Evolutionary conservation across 768 basidiomycete species (phyloP).

Genomic region (Podaxis sp.): DNA sequence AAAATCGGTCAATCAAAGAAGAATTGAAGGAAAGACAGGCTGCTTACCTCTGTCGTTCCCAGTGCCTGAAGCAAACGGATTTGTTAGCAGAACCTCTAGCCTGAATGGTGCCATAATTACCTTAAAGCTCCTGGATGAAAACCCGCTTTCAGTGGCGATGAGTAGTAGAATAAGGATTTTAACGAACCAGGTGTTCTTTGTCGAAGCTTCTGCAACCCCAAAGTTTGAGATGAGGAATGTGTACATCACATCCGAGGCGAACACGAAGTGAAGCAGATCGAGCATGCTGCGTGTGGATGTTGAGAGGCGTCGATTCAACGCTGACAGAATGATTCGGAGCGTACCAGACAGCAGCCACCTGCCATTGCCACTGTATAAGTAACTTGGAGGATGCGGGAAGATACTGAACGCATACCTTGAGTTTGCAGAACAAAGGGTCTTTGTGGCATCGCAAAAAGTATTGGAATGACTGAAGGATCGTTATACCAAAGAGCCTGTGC

Average conservation of each 20-base stretch:
- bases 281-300: background rate
- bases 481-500: constrained; percentile 6
- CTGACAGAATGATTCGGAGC: background rate
- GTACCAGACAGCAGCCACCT: constrained; percentile 6
- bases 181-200: constrained; percentile 6
- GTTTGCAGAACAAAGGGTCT: background rate
- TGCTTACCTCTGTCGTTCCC: constrained; percentile 6
- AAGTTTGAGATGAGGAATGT: constrained; percentile 12
- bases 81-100: background rate
- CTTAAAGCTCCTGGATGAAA: constrained; percentile 9
- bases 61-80: background rate
- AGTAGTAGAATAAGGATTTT: background rate
- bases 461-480: constrained; percentile 9
- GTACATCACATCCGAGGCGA: constrained; percentile 8
- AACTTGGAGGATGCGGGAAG: background rate
- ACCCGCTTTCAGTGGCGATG: background rate
- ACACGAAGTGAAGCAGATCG: constrained; percentile 7
- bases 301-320: background rate
- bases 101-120: background rate
- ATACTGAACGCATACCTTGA: constrained; percentile 1
- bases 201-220: background rate
- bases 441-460: constrained; percentile 1
- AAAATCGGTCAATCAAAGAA: background rate
- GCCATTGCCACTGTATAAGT: background rate
- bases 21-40: background rate